These are phyloP conservation scores for Meira miltonrushii DNA, from an alignment of 1,284 basidiomycete species.

Conservation along the genomic window DNA sequence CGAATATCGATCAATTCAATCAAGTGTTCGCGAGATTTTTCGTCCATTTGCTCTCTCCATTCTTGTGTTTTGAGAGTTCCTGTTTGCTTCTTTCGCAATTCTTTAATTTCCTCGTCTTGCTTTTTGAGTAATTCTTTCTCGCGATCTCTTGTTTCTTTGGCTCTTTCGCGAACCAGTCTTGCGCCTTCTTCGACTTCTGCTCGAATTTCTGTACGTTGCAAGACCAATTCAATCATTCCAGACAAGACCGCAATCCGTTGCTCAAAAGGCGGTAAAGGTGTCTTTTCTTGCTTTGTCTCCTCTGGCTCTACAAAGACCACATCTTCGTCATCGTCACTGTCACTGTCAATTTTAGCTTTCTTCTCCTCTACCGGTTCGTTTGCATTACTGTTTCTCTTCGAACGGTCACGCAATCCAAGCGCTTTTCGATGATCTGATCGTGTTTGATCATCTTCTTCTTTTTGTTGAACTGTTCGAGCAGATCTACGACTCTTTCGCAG, in stretches of 20 bases:
- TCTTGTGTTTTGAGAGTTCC: slow-evolving; percentile 1
- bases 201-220: slow-evolving; percentile 11
- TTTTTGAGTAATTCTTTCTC: slow-evolving; percentile 12
- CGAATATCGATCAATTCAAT: slow-evolving; percentile 7
- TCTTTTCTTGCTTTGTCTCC: not conserved
- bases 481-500: slow-evolving; percentile 5
- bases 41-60: slow-evolving; percentile 12
- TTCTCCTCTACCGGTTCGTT: not conserved
- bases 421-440: not conserved
- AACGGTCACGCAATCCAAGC: not conserved
- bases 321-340: slow-evolving; percentile 1
- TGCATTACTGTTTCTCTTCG: not conserved
- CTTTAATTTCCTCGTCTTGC: slow-evolving; percentile 10
- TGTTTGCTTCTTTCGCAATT: not conserved
- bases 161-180: not conserved
- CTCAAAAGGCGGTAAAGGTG: slow-evolving; percentile 8
- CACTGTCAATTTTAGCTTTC: not conserved
- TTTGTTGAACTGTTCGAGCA: not conserved
- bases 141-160: slow-evolving; percentile 7
- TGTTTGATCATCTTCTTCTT: not conserved
- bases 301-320: not conserved
- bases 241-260: slow-evolving; percentile 15
- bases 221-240: slow-evolving; percentile 2
- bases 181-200: slow-evolving; percentile 3
- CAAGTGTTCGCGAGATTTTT: not conserved